Conservation (phyloP, 495 filamentous ascomycete genomes). For the Neurospora sp. region DNA sequence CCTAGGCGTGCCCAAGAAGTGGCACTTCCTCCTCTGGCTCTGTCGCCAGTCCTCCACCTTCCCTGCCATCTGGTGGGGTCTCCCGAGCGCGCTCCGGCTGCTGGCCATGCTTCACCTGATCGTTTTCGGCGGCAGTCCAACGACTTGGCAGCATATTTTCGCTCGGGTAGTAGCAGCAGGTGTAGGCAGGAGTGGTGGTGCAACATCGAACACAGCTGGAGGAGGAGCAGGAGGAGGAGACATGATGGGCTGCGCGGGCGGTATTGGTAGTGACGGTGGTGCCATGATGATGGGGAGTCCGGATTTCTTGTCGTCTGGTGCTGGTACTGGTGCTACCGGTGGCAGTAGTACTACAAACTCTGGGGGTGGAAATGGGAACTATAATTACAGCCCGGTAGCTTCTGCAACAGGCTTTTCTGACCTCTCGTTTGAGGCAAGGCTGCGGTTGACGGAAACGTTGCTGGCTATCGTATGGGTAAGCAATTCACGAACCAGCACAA, state of each 20-base stretch:
- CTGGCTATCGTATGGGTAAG: constrained; percentile 78
- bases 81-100: constrained; percentile 35
- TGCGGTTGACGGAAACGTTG: constrained; percentile 66
- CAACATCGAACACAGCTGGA: constrained; percentile 24
- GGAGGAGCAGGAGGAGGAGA: constrained; percentile 40
- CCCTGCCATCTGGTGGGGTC: constrained; percentile 33
- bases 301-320: background rate
- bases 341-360: background rate
- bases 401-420: constrained; percentile 7
- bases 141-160: background rate
- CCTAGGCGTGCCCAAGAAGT: constrained; percentile 34
- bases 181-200: constrained; percentile 14
- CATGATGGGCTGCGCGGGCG: background rate
- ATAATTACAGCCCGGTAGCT: background rate
- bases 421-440: constrained; percentile 18
- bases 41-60: constrained; percentile 34
- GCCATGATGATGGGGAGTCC: background rate
- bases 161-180: constrained; percentile 25
- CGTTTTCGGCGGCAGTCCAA: constrained; percentile 7
- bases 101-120: constrained; percentile 26
- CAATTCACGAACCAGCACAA: constrained; percentile 5
- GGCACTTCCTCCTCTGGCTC: constrained; percentile 36
- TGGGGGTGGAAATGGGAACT: background rate
- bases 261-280: background rate
- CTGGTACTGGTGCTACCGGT: background rate